These are phyloP conservation scores for Aspergillus sp. DNA, from an alignment of 2,329 filamentous ascomycete genomes.

Conservation along the genomic window DNA sequence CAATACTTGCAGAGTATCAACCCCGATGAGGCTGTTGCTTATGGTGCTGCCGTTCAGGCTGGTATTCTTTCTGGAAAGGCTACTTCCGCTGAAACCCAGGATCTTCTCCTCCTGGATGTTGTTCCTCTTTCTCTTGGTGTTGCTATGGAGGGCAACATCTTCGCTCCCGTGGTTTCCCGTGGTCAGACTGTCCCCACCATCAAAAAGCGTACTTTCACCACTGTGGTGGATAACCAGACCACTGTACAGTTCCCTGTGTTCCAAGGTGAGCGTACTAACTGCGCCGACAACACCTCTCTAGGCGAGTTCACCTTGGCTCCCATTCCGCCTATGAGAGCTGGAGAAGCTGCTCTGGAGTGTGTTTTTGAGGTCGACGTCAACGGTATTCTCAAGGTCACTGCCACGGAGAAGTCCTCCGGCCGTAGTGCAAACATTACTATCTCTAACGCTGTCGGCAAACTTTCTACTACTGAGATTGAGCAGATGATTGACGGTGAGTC, in stretches of 20 bases:
- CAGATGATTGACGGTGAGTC: constrained; percentile 83
- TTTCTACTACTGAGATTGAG: constrained; percentile 91
- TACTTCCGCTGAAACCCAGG: constrained; percentile 87
- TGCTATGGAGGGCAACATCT: constrained; percentile 99
- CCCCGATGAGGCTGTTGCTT: constrained; percentile 98
- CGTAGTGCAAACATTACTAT: constrained; percentile 99
- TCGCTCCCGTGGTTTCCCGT: constrained; percentile 85
- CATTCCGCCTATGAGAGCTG: constrained; percentile 81
- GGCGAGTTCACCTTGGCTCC: constrained; percentile 96
- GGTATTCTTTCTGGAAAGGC: constrained; percentile 99
- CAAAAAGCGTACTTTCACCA: constrained; percentile 90
- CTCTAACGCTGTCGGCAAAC: constrained; percentile 98
- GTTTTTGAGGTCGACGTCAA: constrained; percentile 99
- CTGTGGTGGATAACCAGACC: constrained; percentile 64
- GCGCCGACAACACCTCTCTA: constrained; percentile 95
- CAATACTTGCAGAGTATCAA: constrained; percentile 71
- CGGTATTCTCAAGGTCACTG: constrained; percentile 99
- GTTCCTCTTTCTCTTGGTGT: constrained; percentile 96
- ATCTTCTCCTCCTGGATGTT: constrained; percentile 94
- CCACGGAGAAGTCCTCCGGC: constrained; percentile 97
- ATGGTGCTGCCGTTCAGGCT: constrained; percentile 97
- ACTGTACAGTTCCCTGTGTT: constrained; percentile 89
- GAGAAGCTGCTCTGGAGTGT: constrained; percentile 93
- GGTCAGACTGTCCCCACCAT: constrained; percentile 74
- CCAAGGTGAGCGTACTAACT: constrained; percentile 97